Evolutionary conservation across 768 basidiomycete genomes (phyloP).

Genomic region (Boletus subparvulus): DNA sequence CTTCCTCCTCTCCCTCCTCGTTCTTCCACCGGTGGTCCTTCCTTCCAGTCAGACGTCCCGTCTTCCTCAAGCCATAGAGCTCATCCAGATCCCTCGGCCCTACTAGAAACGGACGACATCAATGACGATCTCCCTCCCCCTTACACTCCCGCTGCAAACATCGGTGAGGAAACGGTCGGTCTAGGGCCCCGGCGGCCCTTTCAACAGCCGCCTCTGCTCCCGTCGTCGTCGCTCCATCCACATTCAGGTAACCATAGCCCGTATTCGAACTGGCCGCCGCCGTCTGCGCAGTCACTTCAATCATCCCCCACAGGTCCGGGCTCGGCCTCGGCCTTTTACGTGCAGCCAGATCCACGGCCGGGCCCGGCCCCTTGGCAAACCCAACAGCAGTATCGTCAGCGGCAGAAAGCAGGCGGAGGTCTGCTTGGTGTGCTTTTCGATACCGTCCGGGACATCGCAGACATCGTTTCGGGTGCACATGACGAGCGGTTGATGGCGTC

Average conservation of each 20-base stretch:
- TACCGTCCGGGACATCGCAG: conserved; percentile 29
- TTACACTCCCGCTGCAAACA: conserved; percentile 59
- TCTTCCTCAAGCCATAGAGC: neutral
- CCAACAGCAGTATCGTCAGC: conserved; percentile 17
- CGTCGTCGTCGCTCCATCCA: neutral
- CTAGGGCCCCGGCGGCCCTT: conserved; percentile 65
- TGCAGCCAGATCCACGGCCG: conserved; percentile 14
- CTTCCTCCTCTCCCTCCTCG: conserved; percentile 6
- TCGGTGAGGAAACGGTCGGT: conserved; percentile 64
- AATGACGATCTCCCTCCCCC: conserved; percentile 67
- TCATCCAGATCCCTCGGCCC: neutral
- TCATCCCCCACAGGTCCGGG: neutral
- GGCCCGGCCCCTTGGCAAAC: conserved; percentile 23
- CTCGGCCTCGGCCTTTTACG: conserved; percentile 8
- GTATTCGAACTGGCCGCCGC: neutral
- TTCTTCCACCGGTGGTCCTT: neutral
- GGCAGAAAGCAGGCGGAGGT: conserved; percentile 22
- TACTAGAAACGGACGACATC: conserved; percentile 9
- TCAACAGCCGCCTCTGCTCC: conserved; percentile 39
- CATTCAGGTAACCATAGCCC: neutral
- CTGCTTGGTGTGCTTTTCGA: conserved; percentile 28
- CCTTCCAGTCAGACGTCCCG: no score
- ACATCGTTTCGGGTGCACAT: conserved; percentile 25
- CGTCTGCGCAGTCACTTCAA: neutral
- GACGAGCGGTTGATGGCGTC: conserved; percentile 17